A percentile compares a stretch with the other conserved stretches of the same genome.
Conservation (phyloP, 352 stramenopile species). For the Globisporangium iwayamae region DNA sequence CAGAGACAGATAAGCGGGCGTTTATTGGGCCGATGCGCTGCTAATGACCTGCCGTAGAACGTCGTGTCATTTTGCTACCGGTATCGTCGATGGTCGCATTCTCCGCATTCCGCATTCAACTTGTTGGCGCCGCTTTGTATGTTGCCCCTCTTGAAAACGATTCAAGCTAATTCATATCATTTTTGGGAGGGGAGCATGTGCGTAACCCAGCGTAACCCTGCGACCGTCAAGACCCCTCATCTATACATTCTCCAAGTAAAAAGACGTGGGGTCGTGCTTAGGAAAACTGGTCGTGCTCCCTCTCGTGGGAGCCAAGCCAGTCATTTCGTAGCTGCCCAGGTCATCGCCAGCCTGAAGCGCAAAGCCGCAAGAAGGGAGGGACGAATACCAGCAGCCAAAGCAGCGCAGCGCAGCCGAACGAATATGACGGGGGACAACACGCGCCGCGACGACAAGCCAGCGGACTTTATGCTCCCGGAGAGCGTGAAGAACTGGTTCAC, state of each 20-base stretch:
- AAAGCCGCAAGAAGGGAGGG: slow-evolving; percentile 10
- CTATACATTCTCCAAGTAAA: slow-evolving; percentile 27
- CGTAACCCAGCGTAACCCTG: slow-evolving; percentile 6
- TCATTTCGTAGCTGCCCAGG: slow-evolving; percentile 30
- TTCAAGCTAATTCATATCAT: slow-evolving; percentile 6
- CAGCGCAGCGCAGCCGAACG: neutral
- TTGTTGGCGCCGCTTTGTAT: slow-evolving; percentile 1
- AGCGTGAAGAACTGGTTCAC: slow-evolving; percentile 88
- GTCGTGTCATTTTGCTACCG: too few relatives aligned
- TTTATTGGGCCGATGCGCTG: neutral
- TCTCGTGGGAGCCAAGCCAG: slow-evolving; percentile 30
- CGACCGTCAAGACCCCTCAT: neutral
- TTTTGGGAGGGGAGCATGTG: neutral
- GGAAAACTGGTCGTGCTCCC: slow-evolving; percentile 16
- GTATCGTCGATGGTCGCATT: neutral
- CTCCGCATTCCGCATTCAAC: neutral
- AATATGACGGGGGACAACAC: slow-evolving; percentile 33
- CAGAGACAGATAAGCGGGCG: neutral
- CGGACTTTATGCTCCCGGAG: slow-evolving; percentile 85
- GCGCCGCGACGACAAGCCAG: slow-evolving; percentile 79
- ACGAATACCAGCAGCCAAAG: slow-evolving; percentile 1
- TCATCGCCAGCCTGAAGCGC: slow-evolving; percentile 3
- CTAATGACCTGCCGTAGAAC: too few relatives aligned
- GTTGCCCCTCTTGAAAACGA: neutral
- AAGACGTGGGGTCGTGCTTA: slow-evolving; percentile 25